These are phyloP conservation scores for Perkinsus chesapeaki DNA, from an alignment of 169 alveolate genomes.

Conservation along the genomic window DNA sequence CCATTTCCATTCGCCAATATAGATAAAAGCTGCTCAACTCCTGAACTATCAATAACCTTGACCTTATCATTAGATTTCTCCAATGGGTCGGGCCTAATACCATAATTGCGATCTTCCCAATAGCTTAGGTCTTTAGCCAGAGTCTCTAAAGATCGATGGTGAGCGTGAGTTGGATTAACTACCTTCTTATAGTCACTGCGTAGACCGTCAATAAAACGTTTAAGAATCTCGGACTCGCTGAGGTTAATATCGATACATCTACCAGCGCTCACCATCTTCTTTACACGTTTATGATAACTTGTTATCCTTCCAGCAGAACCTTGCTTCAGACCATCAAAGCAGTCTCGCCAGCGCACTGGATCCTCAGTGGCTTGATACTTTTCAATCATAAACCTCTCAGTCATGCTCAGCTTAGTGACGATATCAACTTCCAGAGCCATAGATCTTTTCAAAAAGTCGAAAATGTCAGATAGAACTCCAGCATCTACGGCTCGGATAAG, in stretches of 20 bases:
- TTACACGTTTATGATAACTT: background rate
- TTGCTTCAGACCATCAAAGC: background rate
- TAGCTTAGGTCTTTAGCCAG: background rate
- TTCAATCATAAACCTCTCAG: background rate
- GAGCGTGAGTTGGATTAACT: background rate
- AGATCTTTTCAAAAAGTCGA: background rate
- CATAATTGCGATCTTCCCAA: background rate
- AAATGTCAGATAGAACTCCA: background rate
- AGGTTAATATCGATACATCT: background rate
- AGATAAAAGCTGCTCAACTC: background rate
- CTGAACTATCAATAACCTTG: background rate
- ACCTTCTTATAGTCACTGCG: background rate
- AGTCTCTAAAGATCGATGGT: background rate
- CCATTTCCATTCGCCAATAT: background rate
- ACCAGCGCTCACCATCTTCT: background rate
- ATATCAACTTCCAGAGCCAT: background rate
- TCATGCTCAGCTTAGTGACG: background rate
- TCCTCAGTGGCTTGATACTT: background rate
- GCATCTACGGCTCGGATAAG: background rate
- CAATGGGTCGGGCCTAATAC: background rate
- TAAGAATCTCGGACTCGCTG: background rate
- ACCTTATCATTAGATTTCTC: background rate
- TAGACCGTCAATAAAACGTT: background rate
- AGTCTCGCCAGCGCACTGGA: background rate
- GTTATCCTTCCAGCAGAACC: background rate